Evolutionary conservation across 1,284 basidiomycete species (phyloP).

Genomic region (Amylostereum chailletii): DNA sequence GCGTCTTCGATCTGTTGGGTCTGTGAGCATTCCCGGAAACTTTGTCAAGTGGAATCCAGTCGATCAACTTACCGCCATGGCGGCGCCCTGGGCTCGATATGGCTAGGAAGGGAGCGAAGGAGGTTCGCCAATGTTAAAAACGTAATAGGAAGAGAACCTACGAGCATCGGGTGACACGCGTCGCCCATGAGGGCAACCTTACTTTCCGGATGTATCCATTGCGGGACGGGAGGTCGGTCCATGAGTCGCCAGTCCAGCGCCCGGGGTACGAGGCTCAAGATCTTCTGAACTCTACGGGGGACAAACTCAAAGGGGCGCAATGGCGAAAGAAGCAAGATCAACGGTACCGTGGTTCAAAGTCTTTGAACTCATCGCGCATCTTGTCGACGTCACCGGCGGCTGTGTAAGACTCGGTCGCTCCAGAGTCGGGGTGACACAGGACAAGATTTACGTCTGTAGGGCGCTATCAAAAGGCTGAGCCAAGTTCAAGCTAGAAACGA

Average conservation of each 20-base stretch:
- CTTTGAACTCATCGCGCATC: constrained; percentile 19
- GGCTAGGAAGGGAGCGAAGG: constrained; percentile 9
- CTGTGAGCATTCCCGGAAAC: not conserved
- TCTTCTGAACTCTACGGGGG: constrained; percentile 22
- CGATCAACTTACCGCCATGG: constrained; percentile 16
- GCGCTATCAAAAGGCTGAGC: not conserved
- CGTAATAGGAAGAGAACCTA: constrained; percentile 11
- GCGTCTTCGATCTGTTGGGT: constrained; percentile 38
- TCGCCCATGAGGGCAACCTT: constrained; percentile 41
- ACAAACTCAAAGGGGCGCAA: not conserved
- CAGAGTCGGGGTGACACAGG: constrained; percentile 22
- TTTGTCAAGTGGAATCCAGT: not conserved
- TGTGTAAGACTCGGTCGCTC: constrained; percentile 19
- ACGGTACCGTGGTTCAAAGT: constrained; percentile 27
- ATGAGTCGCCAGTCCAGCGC: constrained; percentile 27
- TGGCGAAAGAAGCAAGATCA: not conserved
- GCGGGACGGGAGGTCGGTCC: constrained; percentile 28
- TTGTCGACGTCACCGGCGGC: constrained; percentile 21
- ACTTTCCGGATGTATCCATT: constrained; percentile 38
- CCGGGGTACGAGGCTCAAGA: constrained; percentile 31
- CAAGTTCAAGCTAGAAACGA: not conserved
- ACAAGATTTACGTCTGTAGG: constrained; percentile 15
- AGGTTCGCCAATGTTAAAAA: too few relatives aligned
- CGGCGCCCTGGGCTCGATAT: constrained; percentile 22
- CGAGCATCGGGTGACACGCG: constrained; percentile 41